Conservation (phyloP, 2,329 filamentous ascomycete species). For the Neoascochyta sp. region DNA sequence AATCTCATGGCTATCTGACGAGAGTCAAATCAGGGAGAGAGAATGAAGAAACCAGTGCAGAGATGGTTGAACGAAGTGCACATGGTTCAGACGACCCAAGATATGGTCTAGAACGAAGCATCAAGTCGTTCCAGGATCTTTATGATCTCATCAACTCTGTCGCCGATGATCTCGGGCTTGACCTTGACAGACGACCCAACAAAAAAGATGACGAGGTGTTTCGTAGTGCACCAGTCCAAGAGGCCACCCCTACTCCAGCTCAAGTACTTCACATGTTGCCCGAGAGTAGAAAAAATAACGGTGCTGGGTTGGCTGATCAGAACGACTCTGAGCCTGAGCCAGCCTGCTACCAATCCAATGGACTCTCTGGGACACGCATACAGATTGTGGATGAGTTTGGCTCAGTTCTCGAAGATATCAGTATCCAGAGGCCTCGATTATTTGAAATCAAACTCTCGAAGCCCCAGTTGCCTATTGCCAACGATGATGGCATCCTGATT, state of each 20-base stretch:
- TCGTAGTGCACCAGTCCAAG: slow-evolving; percentile 19
- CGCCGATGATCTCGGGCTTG: slow-evolving; percentile 35
- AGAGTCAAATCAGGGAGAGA: too few relatives aligned
- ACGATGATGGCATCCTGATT: too few relatives aligned
- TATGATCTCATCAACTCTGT: slow-evolving; percentile 37
- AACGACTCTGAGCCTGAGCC: slow-evolving; percentile 19
- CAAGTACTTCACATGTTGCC: slow-evolving; percentile 1
- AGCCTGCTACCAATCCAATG: slow-evolving; percentile 16
- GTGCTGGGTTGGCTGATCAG: slow-evolving; percentile 4
- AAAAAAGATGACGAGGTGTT: slow-evolving; percentile 25
- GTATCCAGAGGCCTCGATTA: slow-evolving; percentile 13
- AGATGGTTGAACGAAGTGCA: too few relatives aligned
- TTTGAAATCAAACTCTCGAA: slow-evolving; percentile 1
- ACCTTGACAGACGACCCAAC: slow-evolving; percentile 23
- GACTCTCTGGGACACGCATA: slow-evolving; percentile 19
- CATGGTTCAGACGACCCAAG: slow-evolving; percentile 34
- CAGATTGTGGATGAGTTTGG: slow-evolving; percentile 29
- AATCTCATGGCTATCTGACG: too few relatives aligned
- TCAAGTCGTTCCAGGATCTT: slow-evolving; percentile 34
- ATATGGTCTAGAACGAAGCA: slow-evolving; percentile 14
- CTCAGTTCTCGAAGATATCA: slow-evolving; percentile 25
- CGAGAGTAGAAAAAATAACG: slow-evolving; percentile 4
- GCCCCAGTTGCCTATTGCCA: too few relatives aligned
- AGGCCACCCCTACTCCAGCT: slow-evolving; percentile 4
- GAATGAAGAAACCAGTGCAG: too few relatives aligned